Evolutionary conservation across 352 stramenopile species (phyloP), one percentile per base, ranked within the genome.

Genomic region (Salisapilia sapeloensis): DNA sequence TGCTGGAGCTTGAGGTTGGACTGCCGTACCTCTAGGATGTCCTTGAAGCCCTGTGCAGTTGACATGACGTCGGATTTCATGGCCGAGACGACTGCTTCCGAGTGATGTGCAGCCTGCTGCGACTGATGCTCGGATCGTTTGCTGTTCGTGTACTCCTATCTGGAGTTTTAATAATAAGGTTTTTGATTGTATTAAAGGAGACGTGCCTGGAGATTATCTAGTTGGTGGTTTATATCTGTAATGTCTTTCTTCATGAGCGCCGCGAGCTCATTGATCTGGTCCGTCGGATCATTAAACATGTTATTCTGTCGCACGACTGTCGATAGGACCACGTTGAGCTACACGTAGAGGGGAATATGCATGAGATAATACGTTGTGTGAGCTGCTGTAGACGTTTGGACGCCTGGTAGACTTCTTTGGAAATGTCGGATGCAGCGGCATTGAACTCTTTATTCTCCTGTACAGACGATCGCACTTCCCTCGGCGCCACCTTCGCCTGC

Each of bases 1-100:
- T 89, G 74, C 46, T 83, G 72, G 32, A 85, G 50, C 49, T 84
- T 82, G 61, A 89, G 78, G 42, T 85, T 89, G 37, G 83, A 64
- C 54, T 89, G 74, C n/a, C 74, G 52, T 15, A 84, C 64, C 41
- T 86, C 64, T 6, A 89, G 43, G 40, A 89, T 83, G 43, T 89
- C 67, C 42, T 89, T 89, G 43, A 89, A 89, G 6, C 67, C 67
- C 36, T 53, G 61, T 2, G 70, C 85, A 6, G 74, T 86, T 9
- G 49, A 53, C 55, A 86, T 84, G 18, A 89, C 41, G 29, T 81
- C 69, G 9, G 66, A 81, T 43, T 89, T 89, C 64, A 89, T 89
- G 8, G 80, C 56, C 20, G 66, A 82, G 15, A 89, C 67, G 33
- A 89, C 77, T 37, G 66, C 60, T 31, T 86, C 70, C 23, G 70